Conservation (phyloP, 1,139 yeast species). For the Blastobotrys serpentis region DNA sequence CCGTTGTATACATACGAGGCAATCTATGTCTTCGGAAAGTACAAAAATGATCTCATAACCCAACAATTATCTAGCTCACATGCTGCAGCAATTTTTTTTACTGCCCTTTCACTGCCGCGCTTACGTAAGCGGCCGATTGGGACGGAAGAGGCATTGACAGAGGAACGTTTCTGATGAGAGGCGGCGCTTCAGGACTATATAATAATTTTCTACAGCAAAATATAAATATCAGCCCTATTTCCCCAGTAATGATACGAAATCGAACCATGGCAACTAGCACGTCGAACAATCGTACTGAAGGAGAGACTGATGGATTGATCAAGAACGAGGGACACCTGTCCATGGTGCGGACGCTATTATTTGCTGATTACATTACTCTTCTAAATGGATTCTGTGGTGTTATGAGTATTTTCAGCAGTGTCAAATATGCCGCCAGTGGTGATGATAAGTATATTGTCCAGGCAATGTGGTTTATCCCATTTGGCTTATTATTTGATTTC, state of each 20-base stretch:
- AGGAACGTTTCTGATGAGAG: not conserved
- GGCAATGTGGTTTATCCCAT: slow-evolving; percentile 81
- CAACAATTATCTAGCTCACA: too few species aligned
- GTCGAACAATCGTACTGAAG: not conserved
- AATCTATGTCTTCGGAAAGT: too few species aligned
- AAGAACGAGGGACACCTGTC: slow-evolving; percentile 60
- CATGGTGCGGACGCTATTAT: slow-evolving; percentile 56
- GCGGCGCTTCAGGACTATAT: not conserved
- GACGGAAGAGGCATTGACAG: not conserved
- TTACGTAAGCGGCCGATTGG: slow-evolving; percentile 1
- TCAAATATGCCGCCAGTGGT: slow-evolving; percentile 53
- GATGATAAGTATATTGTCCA: slow-evolving; percentile 63
- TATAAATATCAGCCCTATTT: not conserved
- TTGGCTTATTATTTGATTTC: slow-evolving; percentile 92
- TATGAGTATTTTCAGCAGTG: slow-evolving; percentile 81
- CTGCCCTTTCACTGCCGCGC: not conserved
- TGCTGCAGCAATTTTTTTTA: not conserved
- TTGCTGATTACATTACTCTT: slow-evolving; percentile 94
- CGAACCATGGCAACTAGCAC: slow-evolving; percentile 2
- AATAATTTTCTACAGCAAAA: not conserved
- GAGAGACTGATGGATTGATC: slow-evolving; percentile 7
- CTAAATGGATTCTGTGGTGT: slow-evolving; percentile 80
- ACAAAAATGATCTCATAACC: not conserved
- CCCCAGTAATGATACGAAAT: not conserved
- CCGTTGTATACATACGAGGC: too few species aligned